These are phyloP conservation scores for Russula dissimulans DNA, from an alignment of 768 basidiomycete species.

Conservation along the genomic window DNA sequence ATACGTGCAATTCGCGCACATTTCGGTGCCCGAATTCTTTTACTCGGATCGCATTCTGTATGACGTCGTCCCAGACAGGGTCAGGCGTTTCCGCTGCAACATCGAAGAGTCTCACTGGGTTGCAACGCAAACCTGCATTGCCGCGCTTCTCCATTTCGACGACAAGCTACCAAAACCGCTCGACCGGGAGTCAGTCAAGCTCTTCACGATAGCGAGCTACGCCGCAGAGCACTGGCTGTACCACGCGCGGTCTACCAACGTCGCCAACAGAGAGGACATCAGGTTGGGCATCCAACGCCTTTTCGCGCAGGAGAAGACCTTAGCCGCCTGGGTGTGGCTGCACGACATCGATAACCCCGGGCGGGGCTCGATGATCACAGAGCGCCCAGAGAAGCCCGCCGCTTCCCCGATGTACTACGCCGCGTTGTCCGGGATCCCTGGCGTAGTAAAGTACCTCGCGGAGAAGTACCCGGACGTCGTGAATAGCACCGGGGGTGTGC, in stretches of 20 bases:
- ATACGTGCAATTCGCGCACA: slow-evolving; percentile 9
- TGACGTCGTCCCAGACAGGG: background rate
- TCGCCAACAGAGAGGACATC: background rate
- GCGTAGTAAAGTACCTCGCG: slow-evolving; percentile 2
- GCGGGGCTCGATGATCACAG: background rate
- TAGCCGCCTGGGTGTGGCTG: slow-evolving; percentile 9
- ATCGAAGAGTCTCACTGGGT: slow-evolving; percentile 6
- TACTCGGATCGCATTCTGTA: slow-evolving; percentile 2
- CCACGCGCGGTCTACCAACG: background rate
- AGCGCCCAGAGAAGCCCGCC: background rate
- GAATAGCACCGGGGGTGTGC: background rate
- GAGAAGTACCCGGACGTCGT: background rate
- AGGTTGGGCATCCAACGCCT: slow-evolving; percentile 10
- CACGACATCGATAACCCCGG: slow-evolving; percentile 8
- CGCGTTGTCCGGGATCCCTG: slow-evolving; percentile 2
- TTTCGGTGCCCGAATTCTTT: background rate
- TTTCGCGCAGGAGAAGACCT: background rate
- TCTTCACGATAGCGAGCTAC: slow-evolving; percentile 11
- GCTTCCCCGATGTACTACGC: slow-evolving; percentile 8
- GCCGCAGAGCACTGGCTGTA: slow-evolving; percentile 1
- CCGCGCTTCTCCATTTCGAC: slow-evolving; percentile 8
- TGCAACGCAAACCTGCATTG: slow-evolving; percentile 3
- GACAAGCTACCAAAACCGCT: background rate
- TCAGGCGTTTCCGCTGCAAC: slow-evolving; percentile 1
- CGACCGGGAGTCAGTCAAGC: slow-evolving; percentile 3